phyloP scores from a whole-genome alignment of 331 rosid species.

The Dryas integrifolia region DNA sequence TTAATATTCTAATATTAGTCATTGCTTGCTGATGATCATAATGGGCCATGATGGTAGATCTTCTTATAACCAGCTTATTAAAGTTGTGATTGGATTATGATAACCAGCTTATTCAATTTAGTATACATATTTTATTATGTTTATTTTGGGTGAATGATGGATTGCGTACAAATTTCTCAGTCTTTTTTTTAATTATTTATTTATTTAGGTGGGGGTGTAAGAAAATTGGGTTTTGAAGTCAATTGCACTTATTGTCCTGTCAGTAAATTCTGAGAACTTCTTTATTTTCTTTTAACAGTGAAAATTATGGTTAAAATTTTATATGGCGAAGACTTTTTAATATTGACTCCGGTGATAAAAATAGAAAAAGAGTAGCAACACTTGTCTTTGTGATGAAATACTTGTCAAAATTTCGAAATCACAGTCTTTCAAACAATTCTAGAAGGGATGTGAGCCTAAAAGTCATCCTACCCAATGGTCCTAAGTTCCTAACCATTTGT shows the following conservation, averaged over 20 bases:
- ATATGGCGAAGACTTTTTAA: not conserved
- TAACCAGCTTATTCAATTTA: slow-evolving; percentile 18
- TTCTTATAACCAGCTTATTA: slow-evolving; percentile 6
- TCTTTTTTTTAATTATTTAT: too few species aligned
- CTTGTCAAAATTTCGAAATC: not conserved
- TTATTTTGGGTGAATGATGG: not conserved
- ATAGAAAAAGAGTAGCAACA: not conserved
- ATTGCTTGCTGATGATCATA: slow-evolving; percentile 26
- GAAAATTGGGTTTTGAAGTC: too few species aligned
- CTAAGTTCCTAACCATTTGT: slow-evolving; percentile 35
- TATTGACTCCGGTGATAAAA: too few species aligned
- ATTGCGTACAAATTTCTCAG: too few species aligned
- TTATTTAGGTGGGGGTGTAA: too few species aligned
- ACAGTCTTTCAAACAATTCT: slow-evolving; percentile 4
- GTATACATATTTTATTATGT: slow-evolving; percentile 7
- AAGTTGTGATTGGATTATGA: slow-evolving; percentile 48
- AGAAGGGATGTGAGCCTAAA: slow-evolving; percentile 5
- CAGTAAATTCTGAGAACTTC: not conserved
- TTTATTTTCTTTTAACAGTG: not conserved
- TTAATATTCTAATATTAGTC: not conserved
- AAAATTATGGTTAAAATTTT: not conserved
- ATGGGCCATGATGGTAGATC: slow-evolving; percentile 31
- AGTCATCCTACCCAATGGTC: slow-evolving; percentile 6
- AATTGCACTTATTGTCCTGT: too few species aligned
- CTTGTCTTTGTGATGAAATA: not conserved